phyloP scores from a whole-genome alignment of 306 rosid species.

The Datisca glomerata region DNA sequence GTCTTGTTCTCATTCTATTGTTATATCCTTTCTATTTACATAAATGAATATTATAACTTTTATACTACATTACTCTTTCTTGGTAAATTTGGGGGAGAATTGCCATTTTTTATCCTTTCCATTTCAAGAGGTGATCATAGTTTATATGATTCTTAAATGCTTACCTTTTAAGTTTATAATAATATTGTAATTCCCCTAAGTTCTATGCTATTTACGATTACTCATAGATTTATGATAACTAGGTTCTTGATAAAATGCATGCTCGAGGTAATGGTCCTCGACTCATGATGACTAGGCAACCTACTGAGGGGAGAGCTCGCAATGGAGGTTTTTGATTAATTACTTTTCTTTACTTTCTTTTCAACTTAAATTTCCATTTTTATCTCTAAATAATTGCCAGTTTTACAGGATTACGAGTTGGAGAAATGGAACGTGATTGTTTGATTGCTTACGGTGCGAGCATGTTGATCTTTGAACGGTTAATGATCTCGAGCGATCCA shows the following conservation, averaged over 20 bases:
- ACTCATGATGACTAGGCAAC: constrained; percentile 67
- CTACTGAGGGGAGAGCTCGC: constrained; percentile 89
- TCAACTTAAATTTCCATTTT: not conserved
- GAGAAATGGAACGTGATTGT: constrained; percentile 99
- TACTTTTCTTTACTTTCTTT: not conserved
- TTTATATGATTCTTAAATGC: too few relatives aligned
- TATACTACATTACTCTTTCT: too few relatives aligned
- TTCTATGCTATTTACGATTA: too few relatives aligned
- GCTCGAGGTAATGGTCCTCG: constrained; percentile 91
- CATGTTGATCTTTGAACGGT: constrained; percentile 79
- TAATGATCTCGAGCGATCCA: constrained; percentile 89
- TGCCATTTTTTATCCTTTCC: too few relatives aligned
- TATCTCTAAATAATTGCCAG: constrained; percentile 2
- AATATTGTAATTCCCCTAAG: too few relatives aligned
- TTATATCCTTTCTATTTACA: too few relatives aligned
- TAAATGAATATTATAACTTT: too few relatives aligned
- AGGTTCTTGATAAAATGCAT: constrained; percentile 96
- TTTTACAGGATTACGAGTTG: constrained; percentile 72
- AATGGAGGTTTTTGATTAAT: constrained; percentile 61
- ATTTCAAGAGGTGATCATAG: too few relatives aligned
- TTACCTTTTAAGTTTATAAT: too few relatives aligned
- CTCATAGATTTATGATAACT: constrained; percentile 10
- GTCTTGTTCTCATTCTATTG: too few relatives aligned
- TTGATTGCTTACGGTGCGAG: constrained; percentile 97
- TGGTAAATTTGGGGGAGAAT: too few relatives aligned